Evolutionary conservation across 768 basidiomycete genomes (phyloP).

Genomic region (Steccherinum ochraceum): DNA sequence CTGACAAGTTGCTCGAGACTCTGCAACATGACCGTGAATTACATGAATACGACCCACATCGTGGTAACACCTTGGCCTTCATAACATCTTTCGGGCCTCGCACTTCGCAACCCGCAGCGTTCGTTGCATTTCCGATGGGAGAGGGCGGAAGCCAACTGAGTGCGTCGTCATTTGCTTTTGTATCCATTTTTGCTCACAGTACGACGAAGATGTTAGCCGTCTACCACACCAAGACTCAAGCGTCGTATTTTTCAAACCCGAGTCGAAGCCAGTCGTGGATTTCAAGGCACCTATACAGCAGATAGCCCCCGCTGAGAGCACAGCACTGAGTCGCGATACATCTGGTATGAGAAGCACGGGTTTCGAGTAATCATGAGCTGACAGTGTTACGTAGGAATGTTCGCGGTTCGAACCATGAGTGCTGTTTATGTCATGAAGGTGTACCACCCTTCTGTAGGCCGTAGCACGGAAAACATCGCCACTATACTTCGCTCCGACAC

Average conservation of each 20-base stretch:
- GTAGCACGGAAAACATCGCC: conserved; percentile 5
- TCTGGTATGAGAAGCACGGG: conserved; percentile 10
- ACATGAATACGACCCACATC: conserved; percentile 47
- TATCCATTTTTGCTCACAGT: background rate
- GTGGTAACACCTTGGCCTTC: conserved; percentile 41
- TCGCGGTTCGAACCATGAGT: conserved; percentile 17
- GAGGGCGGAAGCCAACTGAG: conserved; percentile 54
- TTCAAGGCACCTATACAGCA: conserved; percentile 71
- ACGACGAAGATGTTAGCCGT: conserved; percentile 42
- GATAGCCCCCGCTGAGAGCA: conserved; percentile 20
- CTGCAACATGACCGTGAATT: conserved; percentile 28
- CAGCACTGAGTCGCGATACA: background rate
- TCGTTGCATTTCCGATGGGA: conserved; percentile 59
- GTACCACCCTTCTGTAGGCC: background rate
- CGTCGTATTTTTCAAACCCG: conserved; percentile 32
- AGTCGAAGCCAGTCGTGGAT: conserved; percentile 31
- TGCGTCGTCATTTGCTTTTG: conserved; percentile 27
- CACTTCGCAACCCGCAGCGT: conserved; percentile 11
- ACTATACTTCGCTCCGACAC: conserved; percentile 10
- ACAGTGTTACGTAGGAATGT: no score
- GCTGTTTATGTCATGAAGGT: conserved; percentile 1
- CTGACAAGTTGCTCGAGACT: conserved; percentile 47
- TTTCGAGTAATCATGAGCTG: no score
- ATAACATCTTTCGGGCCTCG: background rate
- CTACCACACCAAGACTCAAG: conserved; percentile 24